Percentiles rank a stretch among this genome's conserved stretches.
These are phyloP conservation scores for Kodamaea arcana DNA, from an alignment of 1,139 yeast genomes.

Conservation along the genomic window DNA sequence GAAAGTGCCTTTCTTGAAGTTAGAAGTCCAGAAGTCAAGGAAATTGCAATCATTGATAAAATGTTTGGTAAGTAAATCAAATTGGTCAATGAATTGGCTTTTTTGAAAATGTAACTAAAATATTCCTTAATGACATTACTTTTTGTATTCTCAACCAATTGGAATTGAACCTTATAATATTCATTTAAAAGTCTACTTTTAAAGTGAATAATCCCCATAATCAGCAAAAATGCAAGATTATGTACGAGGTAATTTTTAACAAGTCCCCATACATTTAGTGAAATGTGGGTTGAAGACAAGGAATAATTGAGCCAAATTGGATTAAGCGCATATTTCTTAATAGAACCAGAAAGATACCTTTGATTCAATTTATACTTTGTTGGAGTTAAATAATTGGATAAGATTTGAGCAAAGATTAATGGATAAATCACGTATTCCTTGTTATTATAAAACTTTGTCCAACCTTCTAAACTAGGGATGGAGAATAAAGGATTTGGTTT, in stretches of 20 bases:
- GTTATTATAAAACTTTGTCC: constrained; percentile 23
- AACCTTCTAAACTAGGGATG: constrained; percentile 1
- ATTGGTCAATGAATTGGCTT: constrained; percentile 32
- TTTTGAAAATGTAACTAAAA: constrained; percentile 19
- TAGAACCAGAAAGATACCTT: constrained; percentile 31
- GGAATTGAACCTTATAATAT: constrained; percentile 25
- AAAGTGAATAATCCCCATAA: constrained; percentile 20
- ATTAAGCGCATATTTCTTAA: constrained; percentile 31
- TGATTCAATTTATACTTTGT: constrained; percentile 36
- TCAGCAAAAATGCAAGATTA: constrained; percentile 16
- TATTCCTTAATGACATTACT: constrained; percentile 16
- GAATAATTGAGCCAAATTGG: constrained; percentile 45
- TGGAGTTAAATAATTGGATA: constrained; percentile 43
- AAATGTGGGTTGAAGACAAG: constrained; percentile 23
- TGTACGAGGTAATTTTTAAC: constrained; percentile 25
- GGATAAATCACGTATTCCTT: constrained; percentile 37
- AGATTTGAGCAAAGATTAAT: constrained; percentile 35
- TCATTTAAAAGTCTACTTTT: constrained; percentile 25
- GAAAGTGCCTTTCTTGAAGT: too few species aligned
- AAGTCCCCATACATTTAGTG: constrained; percentile 30
- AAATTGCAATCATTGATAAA: constrained; percentile 31
- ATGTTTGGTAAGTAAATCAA: constrained; percentile 38
- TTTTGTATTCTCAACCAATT: constrained; percentile 12
- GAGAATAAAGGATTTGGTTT: background rate
- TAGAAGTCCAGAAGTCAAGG: constrained; percentile 33